Evolutionary conservation across 768 basidiomycete species (phyloP), one percentile per base, ranked within the genome.

Genomic region (Kondoa malvinella): DNA sequence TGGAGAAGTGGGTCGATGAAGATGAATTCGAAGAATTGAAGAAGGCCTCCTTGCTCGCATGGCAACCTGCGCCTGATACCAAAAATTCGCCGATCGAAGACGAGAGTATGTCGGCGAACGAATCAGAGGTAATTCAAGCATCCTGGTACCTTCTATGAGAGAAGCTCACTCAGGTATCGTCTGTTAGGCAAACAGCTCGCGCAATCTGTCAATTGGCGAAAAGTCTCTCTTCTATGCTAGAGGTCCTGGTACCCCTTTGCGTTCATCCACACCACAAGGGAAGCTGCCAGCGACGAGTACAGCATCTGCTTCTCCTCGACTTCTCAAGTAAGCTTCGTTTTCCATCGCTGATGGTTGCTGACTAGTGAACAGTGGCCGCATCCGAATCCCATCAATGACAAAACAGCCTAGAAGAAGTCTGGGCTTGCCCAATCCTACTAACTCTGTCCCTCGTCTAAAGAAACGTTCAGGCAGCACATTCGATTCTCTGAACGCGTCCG

Each of bases 11-110:
- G 61, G 61, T 63, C 26, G 14, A 27, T 17, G 30, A 32, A 27
- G 61, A 63, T 21, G 61, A 63, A 32, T 63, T 63, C 61, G n/a
- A 63, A 8, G 32, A 8, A 15, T n/a, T 63, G 26, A 63, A 63
- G 61, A 27, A 29, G 32, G 61, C 61, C 25, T 33, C 29, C 3
- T 21, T 27, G 27, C 61, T 63, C 21, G 61, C n/a, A 3, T 32
- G 58, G 16, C 61, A 32, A 34, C 27, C 16, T 50, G 40, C 40
- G 21, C 40, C 40, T 50, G 40, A 50, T 21, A 8, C 40, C n/a
- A n/a, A n/a, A n/a, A n/a, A n/a, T n/a, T n/a, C n/a, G n/a, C n/a
- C n/a, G n/a, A n/a, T n/a, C n/a, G n/a, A n/a, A n/a, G n/a, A n/a
- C n/a, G n/a, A n/a, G n/a, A n/a, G n/a, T 50, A 50, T 21, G 8